A percentile compares a stretch with the other conserved stretches of the same genome.
Evolutionary conservation across 768 basidiomycete genomes (phyloP).

Genomic region (Macrolepiota dolichaula): DNA sequence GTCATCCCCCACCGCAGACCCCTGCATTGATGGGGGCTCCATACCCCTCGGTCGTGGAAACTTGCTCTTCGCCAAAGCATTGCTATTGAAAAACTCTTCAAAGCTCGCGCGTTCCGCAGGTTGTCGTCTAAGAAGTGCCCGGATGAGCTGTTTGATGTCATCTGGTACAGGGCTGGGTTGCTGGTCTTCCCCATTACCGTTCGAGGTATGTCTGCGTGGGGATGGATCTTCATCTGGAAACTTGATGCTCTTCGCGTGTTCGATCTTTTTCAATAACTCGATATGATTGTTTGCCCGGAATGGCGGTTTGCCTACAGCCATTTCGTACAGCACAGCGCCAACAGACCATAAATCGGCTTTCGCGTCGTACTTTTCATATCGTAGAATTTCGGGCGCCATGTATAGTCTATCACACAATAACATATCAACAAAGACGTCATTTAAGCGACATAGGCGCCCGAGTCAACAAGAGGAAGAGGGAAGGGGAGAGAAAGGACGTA

Average conservation of each 20-base stretch:
- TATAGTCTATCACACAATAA: constrained; percentile 58
- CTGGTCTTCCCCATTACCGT: constrained; percentile 46
- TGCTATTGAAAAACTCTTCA: constrained; percentile 87
- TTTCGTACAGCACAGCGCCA: constrained; percentile 95
- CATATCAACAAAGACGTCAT: constrained; percentile 2
- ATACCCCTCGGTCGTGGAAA: constrained; percentile 57
- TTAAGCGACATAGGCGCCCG: neutral
- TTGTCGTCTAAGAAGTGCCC: constrained; percentile 76
- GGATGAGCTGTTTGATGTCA: constrained; percentile 88
- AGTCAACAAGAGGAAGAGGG: neutral
- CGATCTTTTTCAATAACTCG: constrained; percentile 91
- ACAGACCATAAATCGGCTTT: constrained; percentile 99
- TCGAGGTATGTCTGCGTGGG: constrained; percentile 30
- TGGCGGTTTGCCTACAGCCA: constrained; percentile 89
- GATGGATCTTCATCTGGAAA: constrained; percentile 88
- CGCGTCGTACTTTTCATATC: constrained; percentile 96
- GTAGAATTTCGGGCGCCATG: constrained; percentile 98
- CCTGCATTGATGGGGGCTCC: constrained; percentile 20
- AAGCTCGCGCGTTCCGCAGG: constrained; percentile 85
- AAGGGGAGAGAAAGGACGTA: constrained; percentile 42
- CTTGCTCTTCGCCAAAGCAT: constrained; percentile 72
- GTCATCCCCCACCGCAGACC: constrained; percentile 17
- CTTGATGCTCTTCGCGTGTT: constrained; percentile 84
- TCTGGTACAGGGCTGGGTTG: constrained; percentile 44
- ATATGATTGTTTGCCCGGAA: constrained; percentile 97